phyloP scores from a whole-genome alignment of 495 filamentous ascomycete genomes.

The Annulohypoxylon stygium region DNA sequence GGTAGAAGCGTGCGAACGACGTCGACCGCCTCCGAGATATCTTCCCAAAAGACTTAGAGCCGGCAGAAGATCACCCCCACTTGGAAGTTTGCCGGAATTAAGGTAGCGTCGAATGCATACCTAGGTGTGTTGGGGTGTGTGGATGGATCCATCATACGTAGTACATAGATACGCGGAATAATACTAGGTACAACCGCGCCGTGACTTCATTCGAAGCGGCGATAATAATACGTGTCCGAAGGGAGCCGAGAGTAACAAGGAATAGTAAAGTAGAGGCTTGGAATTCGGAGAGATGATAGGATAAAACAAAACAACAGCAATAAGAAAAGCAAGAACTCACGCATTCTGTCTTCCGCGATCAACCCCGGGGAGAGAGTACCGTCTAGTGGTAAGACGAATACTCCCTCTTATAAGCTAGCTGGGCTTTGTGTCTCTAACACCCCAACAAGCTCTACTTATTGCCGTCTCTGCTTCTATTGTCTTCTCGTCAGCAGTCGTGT shows the following conservation, averaged over 20 bases:
- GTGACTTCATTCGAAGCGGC: conserved; percentile 27
- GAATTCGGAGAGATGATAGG: conserved; percentile 6
- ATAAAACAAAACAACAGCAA: neutral
- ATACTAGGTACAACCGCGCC: conserved; percentile 5
- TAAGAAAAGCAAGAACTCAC: conserved; percentile 25
- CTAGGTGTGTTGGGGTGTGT: conserved; percentile 23
- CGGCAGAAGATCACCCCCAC: conserved; percentile 36
- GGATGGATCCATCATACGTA: conserved; percentile 18
- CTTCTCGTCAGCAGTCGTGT: conserved; percentile 23
- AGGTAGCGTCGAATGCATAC: conserved; percentile 32
- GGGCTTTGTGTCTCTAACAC: conserved; percentile 12
- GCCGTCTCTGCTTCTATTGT: conserved; percentile 7
- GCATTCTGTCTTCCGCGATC: conserved; percentile 29
- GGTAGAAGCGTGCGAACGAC: neutral
- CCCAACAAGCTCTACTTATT: conserved; percentile 17
- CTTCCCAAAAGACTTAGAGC: conserved; percentile 22
- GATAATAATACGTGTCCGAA: conserved; percentile 19
- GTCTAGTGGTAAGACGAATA: conserved; percentile 36
- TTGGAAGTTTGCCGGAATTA: conserved; percentile 44
- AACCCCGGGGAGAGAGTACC: conserved; percentile 25
- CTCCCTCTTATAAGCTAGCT: conserved; percentile 24
- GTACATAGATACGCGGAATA: conserved; percentile 17
- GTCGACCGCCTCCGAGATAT: conserved; percentile 19
- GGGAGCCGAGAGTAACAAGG: neutral
- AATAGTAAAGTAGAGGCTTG: conserved; percentile 8